phyloP scores from a whole-genome alignment of 441 rosid species.

The Mallotus repandus region DNA sequence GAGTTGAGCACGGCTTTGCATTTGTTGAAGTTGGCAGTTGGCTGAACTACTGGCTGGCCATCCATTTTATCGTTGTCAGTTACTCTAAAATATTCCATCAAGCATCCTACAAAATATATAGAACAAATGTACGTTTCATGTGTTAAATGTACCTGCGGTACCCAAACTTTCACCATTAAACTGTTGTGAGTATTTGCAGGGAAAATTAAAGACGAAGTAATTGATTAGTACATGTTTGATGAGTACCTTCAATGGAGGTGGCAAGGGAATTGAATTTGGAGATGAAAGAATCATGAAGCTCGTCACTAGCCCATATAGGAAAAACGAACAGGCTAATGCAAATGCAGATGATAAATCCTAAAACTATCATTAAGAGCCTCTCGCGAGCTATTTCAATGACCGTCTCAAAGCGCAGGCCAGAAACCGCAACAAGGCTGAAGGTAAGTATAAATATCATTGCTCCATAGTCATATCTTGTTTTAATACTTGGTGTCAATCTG shows the following conservation, averaged over 20 bases:
- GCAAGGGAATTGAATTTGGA: constrained; percentile 57
- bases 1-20: constrained; percentile 50
- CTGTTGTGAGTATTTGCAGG: no score
- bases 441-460: constrained; percentile 76
- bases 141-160: no score
- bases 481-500: constrained; percentile 56
- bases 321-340: constrained; percentile 52
- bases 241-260: constrained; percentile 54
- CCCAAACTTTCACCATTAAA: no score
- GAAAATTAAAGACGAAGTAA: no score
- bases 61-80: constrained; percentile 23
- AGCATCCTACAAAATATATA: constrained; percentile 33
- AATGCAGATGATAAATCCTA: constrained; percentile 65
- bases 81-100: constrained; percentile 36
- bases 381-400: constrained; percentile 49
- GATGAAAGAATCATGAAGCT: constrained; percentile 59
- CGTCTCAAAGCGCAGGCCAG: constrained; percentile 46
- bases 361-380: constrained; percentile 53
- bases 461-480: constrained; percentile 67
- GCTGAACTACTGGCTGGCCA: constrained; percentile 16
- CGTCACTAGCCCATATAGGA: constrained; percentile 85
- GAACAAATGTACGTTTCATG: neutral
- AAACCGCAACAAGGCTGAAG: constrained; percentile 66
- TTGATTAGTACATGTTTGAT: no score
- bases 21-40: constrained; percentile 17